phyloP scores from a whole-genome alignment of 352 stramenopile species.

The Phytopythium kandeliae region DNA sequence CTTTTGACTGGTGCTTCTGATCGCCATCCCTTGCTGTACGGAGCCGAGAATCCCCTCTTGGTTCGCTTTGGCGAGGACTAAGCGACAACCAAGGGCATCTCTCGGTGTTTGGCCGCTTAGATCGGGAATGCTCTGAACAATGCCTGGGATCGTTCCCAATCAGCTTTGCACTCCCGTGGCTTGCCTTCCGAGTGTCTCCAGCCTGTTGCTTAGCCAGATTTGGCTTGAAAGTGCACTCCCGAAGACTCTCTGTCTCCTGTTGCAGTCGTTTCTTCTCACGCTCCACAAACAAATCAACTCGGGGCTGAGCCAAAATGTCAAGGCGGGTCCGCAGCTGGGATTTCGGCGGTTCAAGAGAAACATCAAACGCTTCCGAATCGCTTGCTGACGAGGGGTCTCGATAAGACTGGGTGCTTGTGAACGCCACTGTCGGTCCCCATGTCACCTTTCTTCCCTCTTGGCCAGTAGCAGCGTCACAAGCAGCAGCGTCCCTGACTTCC shows the following conservation, averaged over 20 bases:
- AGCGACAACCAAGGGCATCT: conserved; percentile 59
- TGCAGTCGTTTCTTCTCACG: conserved; percentile 56
- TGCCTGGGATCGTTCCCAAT: not conserved
- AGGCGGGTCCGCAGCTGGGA: conserved; percentile 17
- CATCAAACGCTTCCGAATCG: not conserved
- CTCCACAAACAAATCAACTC: conserved; percentile 48
- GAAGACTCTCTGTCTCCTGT: conserved; percentile 49
- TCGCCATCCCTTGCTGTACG: conserved; percentile 2
- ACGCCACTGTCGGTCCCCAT: not conserved
- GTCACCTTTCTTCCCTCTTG: not conserved
- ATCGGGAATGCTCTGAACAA: not conserved
- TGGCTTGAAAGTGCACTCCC: conserved; percentile 67
- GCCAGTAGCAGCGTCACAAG: no score
- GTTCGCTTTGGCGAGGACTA: conserved; percentile 36
- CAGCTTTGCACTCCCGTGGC: not conserved
- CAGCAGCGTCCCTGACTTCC: not conserved
- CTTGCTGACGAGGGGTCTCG: not conserved
- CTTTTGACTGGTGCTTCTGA: conserved; percentile 6
- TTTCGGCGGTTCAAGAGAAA: not conserved
- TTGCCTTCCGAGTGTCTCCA: not conserved
- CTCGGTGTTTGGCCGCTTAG: not conserved
- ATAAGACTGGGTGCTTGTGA: not conserved
- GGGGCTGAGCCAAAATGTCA: conserved; percentile 43
- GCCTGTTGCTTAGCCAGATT: conserved; percentile 21
- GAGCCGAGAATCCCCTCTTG: not conserved